Percentiles rank a stretch among this genome's conserved stretches.
Evolutionary conservation across 495 filamentous ascomycete species (phyloP).

Genomic region (Penicillium coffeae): DNA sequence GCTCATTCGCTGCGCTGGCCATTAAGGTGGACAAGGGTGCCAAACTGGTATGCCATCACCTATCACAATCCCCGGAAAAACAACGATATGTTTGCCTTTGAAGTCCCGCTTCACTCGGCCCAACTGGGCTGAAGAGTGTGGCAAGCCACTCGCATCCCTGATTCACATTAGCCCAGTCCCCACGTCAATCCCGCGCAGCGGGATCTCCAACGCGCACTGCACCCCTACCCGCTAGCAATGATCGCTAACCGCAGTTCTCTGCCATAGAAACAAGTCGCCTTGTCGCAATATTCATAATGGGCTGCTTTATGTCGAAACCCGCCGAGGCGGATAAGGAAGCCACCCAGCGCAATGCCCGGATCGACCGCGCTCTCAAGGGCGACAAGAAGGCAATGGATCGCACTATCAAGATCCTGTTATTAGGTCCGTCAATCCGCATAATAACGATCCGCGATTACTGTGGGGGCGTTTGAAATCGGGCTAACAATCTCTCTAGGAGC

Average conservation of each 20-base stretch:
- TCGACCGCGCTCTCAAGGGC: slow-evolving; percentile 70
- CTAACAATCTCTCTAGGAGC: slow-evolving; percentile 58
- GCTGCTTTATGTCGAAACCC: slow-evolving; percentile 42
- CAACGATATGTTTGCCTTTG: not conserved
- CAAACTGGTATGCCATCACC: slow-evolving; percentile 5
- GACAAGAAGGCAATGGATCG: slow-evolving; percentile 78
- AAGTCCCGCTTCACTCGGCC: not conserved
- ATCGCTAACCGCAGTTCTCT: slow-evolving; percentile 1
- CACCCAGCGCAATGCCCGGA: slow-evolving; percentile 49
- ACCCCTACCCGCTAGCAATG: not conserved
- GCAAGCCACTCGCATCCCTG: slow-evolving; percentile 26
- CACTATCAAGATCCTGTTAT: slow-evolving; percentile 78
- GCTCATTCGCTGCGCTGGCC: slow-evolving; percentile 9
- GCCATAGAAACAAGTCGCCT: not conserved
- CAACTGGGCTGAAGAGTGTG: not conserved
- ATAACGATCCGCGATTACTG: not conserved
- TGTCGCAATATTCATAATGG: slow-evolving; percentile 29
- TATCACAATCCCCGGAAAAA: not conserved
- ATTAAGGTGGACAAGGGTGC: slow-evolving; percentile 4
- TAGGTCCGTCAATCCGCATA: slow-evolving; percentile 55
- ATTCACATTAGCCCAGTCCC: slow-evolving; percentile 17
- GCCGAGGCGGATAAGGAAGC: slow-evolving; percentile 42
- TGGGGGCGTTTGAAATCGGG: not conserved
- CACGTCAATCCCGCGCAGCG: not conserved
- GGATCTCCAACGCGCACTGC: not conserved